Conservation (phyloP, 176 grass and related monocot species). For the Aegilops speltoides region DNA sequence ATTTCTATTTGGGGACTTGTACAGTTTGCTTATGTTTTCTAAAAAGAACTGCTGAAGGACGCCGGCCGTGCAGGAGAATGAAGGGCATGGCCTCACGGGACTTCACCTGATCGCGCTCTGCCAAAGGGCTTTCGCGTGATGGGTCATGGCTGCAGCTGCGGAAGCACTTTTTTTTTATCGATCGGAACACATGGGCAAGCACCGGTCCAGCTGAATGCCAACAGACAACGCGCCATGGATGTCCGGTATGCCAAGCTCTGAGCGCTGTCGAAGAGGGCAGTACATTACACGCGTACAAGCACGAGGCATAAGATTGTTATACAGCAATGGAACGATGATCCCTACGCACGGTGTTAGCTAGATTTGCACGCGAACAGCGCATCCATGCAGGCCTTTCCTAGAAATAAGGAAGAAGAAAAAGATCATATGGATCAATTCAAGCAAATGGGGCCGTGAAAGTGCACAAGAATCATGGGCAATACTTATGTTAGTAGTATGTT, state of each 20-base stretch:
- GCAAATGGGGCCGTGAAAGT: too few species aligned
- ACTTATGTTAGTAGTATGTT: too few species aligned
- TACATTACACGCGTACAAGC: neutral
- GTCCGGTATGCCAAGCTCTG: neutral
- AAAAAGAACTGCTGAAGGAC: too few species aligned
- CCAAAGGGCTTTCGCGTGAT: too few species aligned
- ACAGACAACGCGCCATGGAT: neutral
- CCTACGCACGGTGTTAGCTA: neutral
- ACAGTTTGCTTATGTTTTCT: too few species aligned
- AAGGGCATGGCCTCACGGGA: too few species aligned
- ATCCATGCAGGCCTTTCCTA: neutral
- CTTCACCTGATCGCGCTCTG: too few species aligned
- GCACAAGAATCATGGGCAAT: neutral
- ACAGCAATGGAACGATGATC: neutral
- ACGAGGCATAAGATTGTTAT: neutral
- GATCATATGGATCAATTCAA: neutral
- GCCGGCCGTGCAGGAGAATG: too few species aligned
- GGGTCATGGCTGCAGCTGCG: too few species aligned
- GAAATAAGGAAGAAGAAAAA: neutral
- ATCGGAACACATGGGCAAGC: too few species aligned
- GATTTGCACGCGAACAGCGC: neutral
- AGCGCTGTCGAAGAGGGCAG: neutral
- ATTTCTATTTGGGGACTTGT: neutral
- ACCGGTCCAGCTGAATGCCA: neutral
- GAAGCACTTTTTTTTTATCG: too few species aligned